phyloP scores from a whole-genome alignment of 805 yeast species.

The Saccharomycodes ludwigii region DNA sequence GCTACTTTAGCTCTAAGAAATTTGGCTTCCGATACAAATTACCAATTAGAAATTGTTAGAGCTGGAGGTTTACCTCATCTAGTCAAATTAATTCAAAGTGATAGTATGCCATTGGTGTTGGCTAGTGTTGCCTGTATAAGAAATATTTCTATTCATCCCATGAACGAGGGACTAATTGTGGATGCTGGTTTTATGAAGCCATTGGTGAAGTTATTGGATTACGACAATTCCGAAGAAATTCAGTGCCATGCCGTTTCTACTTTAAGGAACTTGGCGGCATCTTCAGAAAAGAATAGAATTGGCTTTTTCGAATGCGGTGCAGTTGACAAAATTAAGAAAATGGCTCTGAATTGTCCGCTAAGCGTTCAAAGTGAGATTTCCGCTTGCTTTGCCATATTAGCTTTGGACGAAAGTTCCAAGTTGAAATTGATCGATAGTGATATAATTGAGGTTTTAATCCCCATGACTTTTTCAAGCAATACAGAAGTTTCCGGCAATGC shows the following conservation, averaged over 20 bases:
- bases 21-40: slow-evolving; percentile 89
- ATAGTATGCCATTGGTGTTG: slow-evolving; percentile 80
- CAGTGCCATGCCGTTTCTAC: slow-evolving; percentile 98
- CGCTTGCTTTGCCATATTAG: slow-evolving; percentile 94
- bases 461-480: slow-evolving; percentile 76
- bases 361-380: slow-evolving; percentile 92
- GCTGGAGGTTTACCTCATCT: slow-evolving; percentile 92
- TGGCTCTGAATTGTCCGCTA: slow-evolving; percentile 77
- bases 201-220: slow-evolving; percentile 71
- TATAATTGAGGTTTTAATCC: slow-evolving; percentile 78
- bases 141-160: slow-evolving; percentile 91
- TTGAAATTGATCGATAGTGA: slow-evolving; percentile 72
- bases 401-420: slow-evolving; percentile 90
- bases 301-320: slow-evolving; percentile 93
- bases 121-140: slow-evolving; percentile 98
- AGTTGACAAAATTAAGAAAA: slow-evolving; percentile 79
- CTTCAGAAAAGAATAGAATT: slow-evolving; percentile 82
- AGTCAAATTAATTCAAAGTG: slow-evolving; percentile 78
- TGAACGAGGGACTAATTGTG: slow-evolving; percentile 88
- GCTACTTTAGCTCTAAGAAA: slow-evolving; percentile 94
- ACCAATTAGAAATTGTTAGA: slow-evolving; percentile 90
- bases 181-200: slow-evolving; percentile 96
- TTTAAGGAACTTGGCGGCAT: slow-evolving; percentile 89
- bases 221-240: slow-evolving; percentile 84
- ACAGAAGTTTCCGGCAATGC: slow-evolving; percentile 97